Evolutionary conservation across 1,284 basidiomycete species (phyloP).

Genomic region (Laetiporus sulphureus): DNA sequence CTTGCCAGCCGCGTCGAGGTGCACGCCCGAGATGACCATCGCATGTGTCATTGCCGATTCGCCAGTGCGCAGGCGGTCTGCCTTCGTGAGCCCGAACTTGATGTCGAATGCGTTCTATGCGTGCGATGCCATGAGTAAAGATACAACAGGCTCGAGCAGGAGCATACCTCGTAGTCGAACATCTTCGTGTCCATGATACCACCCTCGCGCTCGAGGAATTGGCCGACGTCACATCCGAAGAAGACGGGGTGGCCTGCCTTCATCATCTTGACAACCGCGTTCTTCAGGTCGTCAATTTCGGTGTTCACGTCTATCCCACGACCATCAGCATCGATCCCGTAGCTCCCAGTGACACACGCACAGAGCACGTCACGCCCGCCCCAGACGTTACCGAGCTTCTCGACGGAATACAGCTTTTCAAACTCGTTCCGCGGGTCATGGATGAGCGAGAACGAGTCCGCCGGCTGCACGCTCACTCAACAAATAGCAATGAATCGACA

Average conservation of each 20-base stretch:
- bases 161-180: constrained; percentile 71
- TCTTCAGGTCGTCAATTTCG: constrained; percentile 74
- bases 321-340: neutral
- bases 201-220: constrained; percentile 61
- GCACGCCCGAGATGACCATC: constrained; percentile 92
- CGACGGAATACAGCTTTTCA: constrained; percentile 85
- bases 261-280: constrained; percentile 76
- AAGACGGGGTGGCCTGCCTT: constrained; percentile 90
- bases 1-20: constrained; percentile 69
- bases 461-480: constrained; percentile 25
- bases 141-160: neutral
- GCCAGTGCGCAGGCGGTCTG: constrained; percentile 74
- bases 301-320: constrained; percentile 77
- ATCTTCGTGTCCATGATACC: constrained; percentile 87
- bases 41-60: constrained; percentile 91
- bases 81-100: constrained; percentile 64
- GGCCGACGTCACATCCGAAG: constrained; percentile 89
- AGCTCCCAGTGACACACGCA: constrained; percentile 30
- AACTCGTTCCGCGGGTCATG: constrained; percentile 89
- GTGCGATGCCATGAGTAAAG: constrained; percentile 2
- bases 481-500: neutral
- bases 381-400: constrained; percentile 90
- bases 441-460: constrained; percentile 85
- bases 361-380: constrained; percentile 79
- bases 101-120: constrained; percentile 49